Conservation (phyloP, 352 stramenopile genomes). For the Globisporangium cylindrosporum region DNA sequence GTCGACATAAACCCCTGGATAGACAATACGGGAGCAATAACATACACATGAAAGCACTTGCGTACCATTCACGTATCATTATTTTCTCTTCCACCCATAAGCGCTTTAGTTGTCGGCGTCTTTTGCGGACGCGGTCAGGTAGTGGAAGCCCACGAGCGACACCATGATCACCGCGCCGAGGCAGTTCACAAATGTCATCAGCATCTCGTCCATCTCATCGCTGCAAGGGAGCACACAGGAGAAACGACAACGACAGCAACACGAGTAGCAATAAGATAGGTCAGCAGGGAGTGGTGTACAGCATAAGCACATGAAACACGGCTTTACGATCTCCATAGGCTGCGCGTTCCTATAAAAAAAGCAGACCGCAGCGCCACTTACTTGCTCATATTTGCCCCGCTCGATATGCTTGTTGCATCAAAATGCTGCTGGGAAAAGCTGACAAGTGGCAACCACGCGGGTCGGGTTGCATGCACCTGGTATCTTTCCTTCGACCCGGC, state of each 20-base stretch:
- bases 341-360: background rate
- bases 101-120: conserved; percentile 69
- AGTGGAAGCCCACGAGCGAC: conserved; percentile 86
- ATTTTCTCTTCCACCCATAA: background rate
- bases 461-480: background rate
- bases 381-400: conserved; percentile 11
- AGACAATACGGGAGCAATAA: background rate
- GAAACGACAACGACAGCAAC: conserved; percentile 7
- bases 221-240: conserved; percentile 25
- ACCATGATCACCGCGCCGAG: conserved; percentile 87
- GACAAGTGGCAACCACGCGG: conserved; percentile 8
- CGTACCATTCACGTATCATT: background rate
- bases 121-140: conserved; percentile 78
- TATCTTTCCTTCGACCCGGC: background rate
- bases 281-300: background rate
- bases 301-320: background rate
- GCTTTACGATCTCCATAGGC: background rate
- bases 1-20: background rate
- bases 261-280: background rate
- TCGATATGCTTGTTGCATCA: conserved; percentile 13
- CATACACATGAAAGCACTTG: background rate
- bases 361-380: background rate
- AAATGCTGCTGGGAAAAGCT: background rate
- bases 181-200: conserved; percentile 90
- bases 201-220: conserved; percentile 82